phyloP scores from a whole-genome alignment of 805 yeast genomes.

The Yamadazyma phyllophila region DNA sequence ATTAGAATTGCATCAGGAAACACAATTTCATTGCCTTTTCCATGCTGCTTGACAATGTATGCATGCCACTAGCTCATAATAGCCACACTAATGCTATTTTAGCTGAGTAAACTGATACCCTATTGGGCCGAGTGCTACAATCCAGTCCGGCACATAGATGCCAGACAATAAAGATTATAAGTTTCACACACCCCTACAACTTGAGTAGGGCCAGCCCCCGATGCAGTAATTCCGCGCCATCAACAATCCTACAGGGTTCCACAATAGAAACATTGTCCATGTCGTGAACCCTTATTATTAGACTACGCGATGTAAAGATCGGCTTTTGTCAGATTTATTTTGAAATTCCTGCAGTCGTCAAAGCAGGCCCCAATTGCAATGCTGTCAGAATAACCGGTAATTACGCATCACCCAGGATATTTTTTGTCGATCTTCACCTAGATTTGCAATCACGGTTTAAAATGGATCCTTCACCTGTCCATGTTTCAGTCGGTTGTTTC shows the following conservation, averaged over 20 bases:
- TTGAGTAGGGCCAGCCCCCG: constrained; percentile 1
- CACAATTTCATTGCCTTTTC: constrained; percentile 1
- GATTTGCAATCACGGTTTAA: too few relatives aligned
- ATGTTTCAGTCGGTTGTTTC: too few relatives aligned
- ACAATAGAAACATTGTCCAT: neutral
- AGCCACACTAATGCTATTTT: neutral
- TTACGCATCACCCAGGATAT: too few relatives aligned
- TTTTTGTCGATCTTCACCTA: too few relatives aligned
- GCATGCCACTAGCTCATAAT: neutral
- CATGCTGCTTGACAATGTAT: neutral
- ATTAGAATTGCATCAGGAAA: neutral
- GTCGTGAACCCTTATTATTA: neutral
- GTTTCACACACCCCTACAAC: neutral
- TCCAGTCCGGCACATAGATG: neutral
- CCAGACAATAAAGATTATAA: neutral
- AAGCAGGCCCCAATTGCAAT: neutral
- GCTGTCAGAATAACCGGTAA: neutral
- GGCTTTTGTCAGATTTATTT: neutral
- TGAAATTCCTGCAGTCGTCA: neutral
- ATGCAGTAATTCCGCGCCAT: constrained; percentile 1
- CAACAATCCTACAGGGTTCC: neutral
- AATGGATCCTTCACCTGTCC: too few relatives aligned
- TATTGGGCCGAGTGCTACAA: neutral
- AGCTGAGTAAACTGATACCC: neutral
- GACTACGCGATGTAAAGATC: neutral